Evolutionary conservation across 2,329 filamentous ascomycete species (phyloP), one percentile per base, ranked within the genome.

Genomic region (Fusarium chlamydosporum): DNA sequence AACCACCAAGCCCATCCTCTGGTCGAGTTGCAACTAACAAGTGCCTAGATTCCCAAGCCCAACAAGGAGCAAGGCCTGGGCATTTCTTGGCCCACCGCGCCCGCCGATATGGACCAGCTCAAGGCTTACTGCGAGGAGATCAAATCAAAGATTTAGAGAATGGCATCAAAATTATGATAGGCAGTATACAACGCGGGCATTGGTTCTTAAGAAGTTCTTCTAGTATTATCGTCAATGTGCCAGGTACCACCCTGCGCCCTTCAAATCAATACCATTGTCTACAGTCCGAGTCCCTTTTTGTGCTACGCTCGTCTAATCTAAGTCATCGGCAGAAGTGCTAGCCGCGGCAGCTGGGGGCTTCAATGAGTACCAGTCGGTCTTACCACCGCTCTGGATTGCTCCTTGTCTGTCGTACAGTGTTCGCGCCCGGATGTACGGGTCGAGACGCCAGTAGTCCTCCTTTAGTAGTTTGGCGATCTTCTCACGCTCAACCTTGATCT

Each of bases 391-490:
- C 62, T 87, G 82, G 45, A 98, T 84, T 63, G 96, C 82, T 1
- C 94, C 92, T 13, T 85, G 86, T 63, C 96, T 88, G 78, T 99
- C 96, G 73, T 97, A 97, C 64, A 93, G 80, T n/a, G 90, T 92
- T 74, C 91, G 86, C 13, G 94, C 93, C 38, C 96, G 85, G 31
- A 98, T 78, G 77, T 95, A 97, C 0, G 93, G 93, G 80, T 99
- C 96, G 53, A 97, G 79, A 38, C 86, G 85, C 95, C 96, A 99
- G 81, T 98, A 99, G 72, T 92, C 92, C 47, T 86, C 84, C 65
- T 85, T 85, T 72, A 98, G 76, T 66, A 86, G 81, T 51, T 84
- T 84, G 3, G 92, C 90, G 29, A 96, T 74, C 4, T 82, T 80
- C 37, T 88, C 82, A 57, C 93, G 84, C 77, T 88, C 86, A 47